These are phyloP conservation scores for Rhizopogon salebrosus DNA, from an alignment of 768 basidiomycete species.

Conservation along the genomic window DNA sequence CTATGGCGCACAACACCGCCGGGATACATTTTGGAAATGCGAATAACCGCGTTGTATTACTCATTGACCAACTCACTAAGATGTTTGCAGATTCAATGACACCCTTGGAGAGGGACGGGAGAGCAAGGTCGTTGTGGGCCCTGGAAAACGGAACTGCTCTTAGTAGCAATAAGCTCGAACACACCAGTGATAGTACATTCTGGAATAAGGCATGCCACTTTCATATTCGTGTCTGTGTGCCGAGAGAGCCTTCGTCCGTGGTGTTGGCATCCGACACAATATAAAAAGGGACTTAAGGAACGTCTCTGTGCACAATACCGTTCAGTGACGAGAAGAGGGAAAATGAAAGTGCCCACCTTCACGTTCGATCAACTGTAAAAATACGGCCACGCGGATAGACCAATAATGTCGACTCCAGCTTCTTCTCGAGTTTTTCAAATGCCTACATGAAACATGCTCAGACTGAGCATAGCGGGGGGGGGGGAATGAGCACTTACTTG, in stretches of 20 bases:
- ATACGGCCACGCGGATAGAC: slow-evolving; percentile 17
- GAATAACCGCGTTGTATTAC: no score
- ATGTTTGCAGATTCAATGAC: no score
- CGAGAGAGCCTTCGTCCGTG: slow-evolving; percentile 38
- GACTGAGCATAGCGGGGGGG: not conserved
- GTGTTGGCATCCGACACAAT: slow-evolving; percentile 67
- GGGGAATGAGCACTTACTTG: slow-evolving; percentile 46
- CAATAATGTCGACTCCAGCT: slow-evolving; percentile 65
- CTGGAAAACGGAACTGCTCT: no score
- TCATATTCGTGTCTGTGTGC: no score
- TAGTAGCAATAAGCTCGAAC: no score
- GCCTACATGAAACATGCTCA: slow-evolving; percentile 33
- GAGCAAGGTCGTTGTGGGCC: no score
- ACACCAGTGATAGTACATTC: no score
- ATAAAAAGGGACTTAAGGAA: slow-evolving; percentile 75
- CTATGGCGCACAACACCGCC: no score
- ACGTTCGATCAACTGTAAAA: slow-evolving; percentile 42
- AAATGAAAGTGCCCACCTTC: slow-evolving; percentile 19
- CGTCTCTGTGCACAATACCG: slow-evolving; percentile 36
- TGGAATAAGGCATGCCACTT: no score
- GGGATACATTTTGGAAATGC: no score
- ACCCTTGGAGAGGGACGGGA: no score
- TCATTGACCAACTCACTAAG: no score
- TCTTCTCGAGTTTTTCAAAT: slow-evolving; percentile 80
- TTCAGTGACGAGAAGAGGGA: not conserved